A percentile compares a stretch with the other conserved stretches of the same genome.
Conservation (phyloP, 2,329 filamentous ascomycete species). For the Dothistroma septosporum region DNA sequence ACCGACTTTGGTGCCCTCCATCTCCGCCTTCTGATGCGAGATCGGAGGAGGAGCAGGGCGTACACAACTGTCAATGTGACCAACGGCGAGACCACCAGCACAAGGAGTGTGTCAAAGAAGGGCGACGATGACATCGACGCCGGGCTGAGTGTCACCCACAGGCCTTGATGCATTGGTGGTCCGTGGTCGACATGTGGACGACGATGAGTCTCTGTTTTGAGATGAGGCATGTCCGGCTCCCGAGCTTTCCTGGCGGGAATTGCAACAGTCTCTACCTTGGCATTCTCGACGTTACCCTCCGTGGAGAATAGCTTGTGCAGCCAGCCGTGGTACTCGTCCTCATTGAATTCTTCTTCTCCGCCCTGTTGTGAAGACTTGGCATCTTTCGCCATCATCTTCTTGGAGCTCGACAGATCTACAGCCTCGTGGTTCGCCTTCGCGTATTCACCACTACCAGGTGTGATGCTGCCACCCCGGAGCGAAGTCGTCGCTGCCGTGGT, state of each 20-base stretch:
- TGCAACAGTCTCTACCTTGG: slow-evolving; percentile 9
- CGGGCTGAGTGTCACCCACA: slow-evolving; percentile 96
- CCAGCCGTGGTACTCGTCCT: slow-evolving; percentile 24
- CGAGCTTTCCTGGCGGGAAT: slow-evolving; percentile 11
- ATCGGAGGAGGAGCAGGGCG: slow-evolving; percentile 77
- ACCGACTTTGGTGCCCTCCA: slow-evolving; percentile 98
- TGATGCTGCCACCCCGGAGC: slow-evolving; percentile 61
- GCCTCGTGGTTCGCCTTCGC: slow-evolving; percentile 37
- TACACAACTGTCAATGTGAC: slow-evolving; percentile 93
- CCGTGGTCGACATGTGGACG: slow-evolving; percentile 8
- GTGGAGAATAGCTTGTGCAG: slow-evolving; percentile 25
- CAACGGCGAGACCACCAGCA: slow-evolving; percentile 89
- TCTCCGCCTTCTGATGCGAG: slow-evolving; percentile 78
- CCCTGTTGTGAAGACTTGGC: slow-evolving; percentile 17
- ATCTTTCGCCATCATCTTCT: slow-evolving; percentile 15
- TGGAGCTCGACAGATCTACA: slow-evolving; percentile 17
- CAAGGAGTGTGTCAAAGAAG: slow-evolving; percentile 93
- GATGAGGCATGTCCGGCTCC: slow-evolving; percentile 12
- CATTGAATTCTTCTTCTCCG: slow-evolving; percentile 4
- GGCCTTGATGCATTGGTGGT: slow-evolving; percentile 59
- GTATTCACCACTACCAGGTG: slow-evolving; percentile 70
- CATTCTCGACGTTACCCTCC: slow-evolving; percentile 11
- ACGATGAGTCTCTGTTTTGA: slow-evolving; percentile 7
- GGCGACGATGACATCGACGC: slow-evolving; percentile 82
- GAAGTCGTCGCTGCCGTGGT: slow-evolving; percentile 25